Base-by-base conservation (phyloP, 495 filamentous ascomycete genomes). In the Chaetomium cochliodes region DNA sequence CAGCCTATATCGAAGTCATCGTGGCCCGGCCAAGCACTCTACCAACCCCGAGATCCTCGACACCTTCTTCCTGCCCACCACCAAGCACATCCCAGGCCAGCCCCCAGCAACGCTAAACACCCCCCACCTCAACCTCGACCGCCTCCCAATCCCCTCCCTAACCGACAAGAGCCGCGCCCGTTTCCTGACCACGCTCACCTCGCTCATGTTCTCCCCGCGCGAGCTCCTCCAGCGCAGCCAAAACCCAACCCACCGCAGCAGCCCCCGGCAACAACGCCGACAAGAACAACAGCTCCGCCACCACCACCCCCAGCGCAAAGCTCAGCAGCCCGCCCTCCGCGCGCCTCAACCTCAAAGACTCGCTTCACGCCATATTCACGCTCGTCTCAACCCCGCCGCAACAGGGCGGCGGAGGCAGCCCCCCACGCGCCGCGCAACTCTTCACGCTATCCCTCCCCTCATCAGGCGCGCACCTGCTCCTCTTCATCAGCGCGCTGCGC, bases 311-410 rank as follows among this genome's bases (percentile, higher is more conserved):
- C 30, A n/a, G n/a, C 30, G 3, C 30, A 3, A 33, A 7, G 30
- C 7, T 16, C 2, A 16, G 18, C 42, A 41, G 0, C n/a, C 9
- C 23, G 7, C 9, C 58, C 25, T 56, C 66, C 5, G 39, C 73
- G 41, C 77, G 81, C 6, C 59, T 77, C 30, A 74, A 79, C 58
- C 77, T 84, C 64, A 85, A 85, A 63, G 77, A 83, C 47, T 77
- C 81, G 0, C 60, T 84, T 25, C 79, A 78, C 51, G 72, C 69
- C 52, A 70, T 85, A 28, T 79, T 84, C 69, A 76, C 75, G 71
- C 47, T 77, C 42, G 70, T 78, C 13, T 74, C 79, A 12, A 80
- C 82, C 39, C 61, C n/a, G n/a, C n/a, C n/a, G n/a, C n/a, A n/a
- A n/a, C n/a, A n/a, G n/a, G n/a, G n/a, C n/a, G n/a, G n/a, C n/a